Evolutionary conservation across 345 rosid species (phyloP).

Genomic region (Diplotaxis tenuifolia): DNA sequence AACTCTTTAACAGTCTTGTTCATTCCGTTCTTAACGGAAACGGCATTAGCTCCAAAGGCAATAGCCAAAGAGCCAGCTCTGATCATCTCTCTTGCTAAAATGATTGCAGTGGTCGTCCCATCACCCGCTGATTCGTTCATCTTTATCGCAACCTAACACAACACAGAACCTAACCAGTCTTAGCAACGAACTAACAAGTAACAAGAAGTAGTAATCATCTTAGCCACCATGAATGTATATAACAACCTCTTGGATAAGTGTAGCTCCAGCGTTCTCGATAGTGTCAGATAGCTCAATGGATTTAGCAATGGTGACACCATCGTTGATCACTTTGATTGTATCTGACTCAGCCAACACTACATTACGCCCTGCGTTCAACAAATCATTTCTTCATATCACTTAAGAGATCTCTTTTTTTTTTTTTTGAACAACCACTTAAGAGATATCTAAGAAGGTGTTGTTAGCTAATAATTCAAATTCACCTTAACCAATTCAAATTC

Average conservation of each 20-base stretch:
- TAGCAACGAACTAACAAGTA: not conserved
- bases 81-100: constrained; percentile 80
- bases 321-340: constrained; percentile 64
- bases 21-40: constrained; percentile 69
- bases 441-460: no score
- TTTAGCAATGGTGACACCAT: constrained; percentile 79
- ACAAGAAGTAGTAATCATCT: constrained; percentile 21
- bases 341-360: constrained; percentile 68
- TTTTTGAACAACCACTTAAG: no score
- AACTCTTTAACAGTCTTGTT: constrained; percentile 57
- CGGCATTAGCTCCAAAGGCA: constrained; percentile 79
- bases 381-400: not conserved
- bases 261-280: constrained; percentile 77
- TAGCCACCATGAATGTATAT: constrained; percentile 54
- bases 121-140: constrained; percentile 90
- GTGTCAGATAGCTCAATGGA: constrained; percentile 72
- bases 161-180: constrained; percentile 5
- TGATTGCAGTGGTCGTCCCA: constrained; percentile 83
- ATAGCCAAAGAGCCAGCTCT: constrained; percentile 68
- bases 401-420: no score
- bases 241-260: constrained; percentile 78
- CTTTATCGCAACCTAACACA: constrained; percentile 66
- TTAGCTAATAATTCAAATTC: no score
- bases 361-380: constrained; percentile 62
- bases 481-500: not conserved